A percentile compares a stretch with the other conserved stretches of the same genome.
Conservation (phyloP, 1,284 basidiomycete genomes). For the Fomitopsis betulina region DNA sequence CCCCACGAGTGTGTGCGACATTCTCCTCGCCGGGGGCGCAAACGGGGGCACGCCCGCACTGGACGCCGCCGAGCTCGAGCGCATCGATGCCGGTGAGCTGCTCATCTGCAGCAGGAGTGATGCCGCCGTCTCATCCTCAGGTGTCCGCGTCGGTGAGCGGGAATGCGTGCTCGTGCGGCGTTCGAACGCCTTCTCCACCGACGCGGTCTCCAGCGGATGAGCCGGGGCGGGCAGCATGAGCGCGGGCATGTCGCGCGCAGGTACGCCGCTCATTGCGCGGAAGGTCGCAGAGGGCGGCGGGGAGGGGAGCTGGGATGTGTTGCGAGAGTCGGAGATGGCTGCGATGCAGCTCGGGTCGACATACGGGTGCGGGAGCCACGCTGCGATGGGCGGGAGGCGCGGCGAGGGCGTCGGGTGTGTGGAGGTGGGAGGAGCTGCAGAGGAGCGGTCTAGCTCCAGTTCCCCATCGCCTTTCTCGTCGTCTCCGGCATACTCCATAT, state of each 20-base stretch:
- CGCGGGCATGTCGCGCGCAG: constrained; percentile 24
- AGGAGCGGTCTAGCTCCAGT: constrained; percentile 6
- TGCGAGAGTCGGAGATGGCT: constrained; percentile 8
- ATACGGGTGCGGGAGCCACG: constrained; percentile 38
- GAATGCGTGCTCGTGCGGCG: constrained; percentile 13
- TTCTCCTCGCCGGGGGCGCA: background rate
- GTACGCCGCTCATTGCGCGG: constrained; percentile 20
- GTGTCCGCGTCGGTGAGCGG: constrained; percentile 42
- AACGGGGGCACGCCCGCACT: background rate
- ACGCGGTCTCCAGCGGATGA: constrained; percentile 9
- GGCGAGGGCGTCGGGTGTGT: constrained; percentile 19
- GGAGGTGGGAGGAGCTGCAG: background rate
- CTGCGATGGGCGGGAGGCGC: constrained; percentile 42
- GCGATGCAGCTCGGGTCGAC: constrained; percentile 29
- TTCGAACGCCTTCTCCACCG: background rate
- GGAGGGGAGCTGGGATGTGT: constrained; percentile 37
- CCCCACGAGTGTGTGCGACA: background rate
- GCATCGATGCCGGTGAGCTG: constrained; percentile 25
- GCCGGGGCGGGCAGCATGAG: constrained; percentile 36
- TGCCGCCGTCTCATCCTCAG: constrained; percentile 67
- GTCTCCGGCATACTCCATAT: constrained; percentile 20
- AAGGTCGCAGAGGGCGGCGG: constrained; percentile 39
- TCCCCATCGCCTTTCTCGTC: constrained; percentile 19
- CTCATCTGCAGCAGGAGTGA: constrained; percentile 63
- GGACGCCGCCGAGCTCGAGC: background rate